These are phyloP conservation scores for Candida oleophila DNA, from an alignment of 805 yeast species.

Conservation along the genomic window DNA sequence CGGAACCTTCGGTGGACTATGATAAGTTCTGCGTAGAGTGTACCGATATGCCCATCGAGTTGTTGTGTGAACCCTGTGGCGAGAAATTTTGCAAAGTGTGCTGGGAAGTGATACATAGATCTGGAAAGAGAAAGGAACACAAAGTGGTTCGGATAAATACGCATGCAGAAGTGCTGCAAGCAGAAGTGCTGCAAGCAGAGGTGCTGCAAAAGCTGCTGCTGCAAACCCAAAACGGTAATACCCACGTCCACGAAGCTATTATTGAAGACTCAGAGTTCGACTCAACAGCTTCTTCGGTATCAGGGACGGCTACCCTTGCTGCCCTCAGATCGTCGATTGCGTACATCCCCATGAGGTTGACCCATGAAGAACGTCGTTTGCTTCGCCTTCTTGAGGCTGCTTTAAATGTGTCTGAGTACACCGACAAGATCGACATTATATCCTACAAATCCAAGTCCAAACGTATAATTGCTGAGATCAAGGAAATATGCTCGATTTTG, in stretches of 20 bases:
- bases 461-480: conserved; percentile 68
- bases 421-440: conserved; percentile 73
- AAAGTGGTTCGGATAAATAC: background rate
- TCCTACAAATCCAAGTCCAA: conserved; percentile 66
- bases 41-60: conserved; percentile 6
- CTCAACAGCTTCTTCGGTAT: background rate
- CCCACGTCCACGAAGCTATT: background rate
- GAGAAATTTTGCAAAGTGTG: conserved; percentile 7
- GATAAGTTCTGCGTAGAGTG: conserved; percentile 6
- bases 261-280: background rate
- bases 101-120: conserved; percentile 6
- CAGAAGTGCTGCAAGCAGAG: no score
- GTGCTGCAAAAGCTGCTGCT: background rate
- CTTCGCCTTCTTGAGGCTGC: conserved; percentile 72
- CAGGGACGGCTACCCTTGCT: background rate
- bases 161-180: no score
- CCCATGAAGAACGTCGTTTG: conserved; percentile 66
- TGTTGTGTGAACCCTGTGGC: conserved; percentile 5
- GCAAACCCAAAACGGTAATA: background rate
- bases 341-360: conserved; percentile 69
- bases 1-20: background rate
- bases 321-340: conserved; percentile 22
- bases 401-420: conserved; percentile 73
- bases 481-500: conserved; percentile 74
- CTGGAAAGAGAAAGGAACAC: conserved; percentile 6